phyloP scores from a whole-genome alignment of 768 basidiomycete genomes.

The Phylloporus sp. region DNA sequence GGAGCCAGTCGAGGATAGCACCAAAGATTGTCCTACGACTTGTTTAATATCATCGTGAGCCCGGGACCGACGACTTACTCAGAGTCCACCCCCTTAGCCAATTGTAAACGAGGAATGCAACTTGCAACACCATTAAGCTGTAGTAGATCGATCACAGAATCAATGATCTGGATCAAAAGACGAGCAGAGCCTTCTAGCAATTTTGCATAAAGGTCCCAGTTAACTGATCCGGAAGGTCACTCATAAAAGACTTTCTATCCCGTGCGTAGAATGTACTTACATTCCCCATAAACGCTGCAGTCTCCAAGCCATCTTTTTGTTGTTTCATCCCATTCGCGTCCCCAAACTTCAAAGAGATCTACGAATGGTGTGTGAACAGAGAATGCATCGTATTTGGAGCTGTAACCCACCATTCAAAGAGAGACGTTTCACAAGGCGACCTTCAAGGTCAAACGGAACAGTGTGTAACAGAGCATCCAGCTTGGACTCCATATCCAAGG shows the following conservation, averaged over 20 bases:
- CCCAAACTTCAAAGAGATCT: constrained; percentile 28
- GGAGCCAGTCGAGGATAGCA: constrained; percentile 25
- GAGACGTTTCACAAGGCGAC: constrained; percentile 47
- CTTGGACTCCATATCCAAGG: constrained; percentile 56
- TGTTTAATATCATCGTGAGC: neutral
- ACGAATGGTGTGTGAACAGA: neutral
- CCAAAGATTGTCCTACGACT: constrained; percentile 21
- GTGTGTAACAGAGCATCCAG: constrained; percentile 40
- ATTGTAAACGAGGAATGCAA: constrained; percentile 36
- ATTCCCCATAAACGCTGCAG: constrained; percentile 36
- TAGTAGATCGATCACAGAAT: constrained; percentile 29
- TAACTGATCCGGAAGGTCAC: constrained; percentile 36
- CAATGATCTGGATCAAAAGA: constrained; percentile 39
- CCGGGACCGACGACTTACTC: constrained; percentile 30
- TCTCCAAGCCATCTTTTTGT: constrained; percentile 18
- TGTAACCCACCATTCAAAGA: constrained; percentile 46
- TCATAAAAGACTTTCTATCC: neutral
- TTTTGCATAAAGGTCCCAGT: constrained; percentile 52
- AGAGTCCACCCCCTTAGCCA: constrained; percentile 34
- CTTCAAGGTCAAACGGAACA: constrained; percentile 52
- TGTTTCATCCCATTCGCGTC: constrained; percentile 22
- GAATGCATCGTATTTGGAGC: neutral
- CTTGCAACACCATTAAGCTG: constrained; percentile 18
- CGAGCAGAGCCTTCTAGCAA: constrained; percentile 39
- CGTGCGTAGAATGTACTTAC: constrained; percentile 34